phyloP scores from a whole-genome alignment of 164 flowering plant species.

The Protea cynaroides region DNA sequence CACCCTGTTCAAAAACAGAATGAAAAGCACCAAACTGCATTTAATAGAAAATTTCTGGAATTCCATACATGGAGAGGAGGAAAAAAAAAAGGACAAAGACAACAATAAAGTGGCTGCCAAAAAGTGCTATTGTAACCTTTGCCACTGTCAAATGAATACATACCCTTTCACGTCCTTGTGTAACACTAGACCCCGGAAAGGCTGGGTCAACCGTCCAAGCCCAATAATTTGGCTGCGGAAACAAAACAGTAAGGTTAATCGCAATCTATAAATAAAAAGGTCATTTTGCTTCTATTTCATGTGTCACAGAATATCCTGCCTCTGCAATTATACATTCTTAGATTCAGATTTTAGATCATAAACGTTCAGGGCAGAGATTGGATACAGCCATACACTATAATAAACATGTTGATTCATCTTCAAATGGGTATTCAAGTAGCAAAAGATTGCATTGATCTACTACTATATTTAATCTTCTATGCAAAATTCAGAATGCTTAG shows the following conservation, averaged over 20 bases:
- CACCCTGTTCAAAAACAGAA: slow-evolving; percentile 33
- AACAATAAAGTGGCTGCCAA: background rate
- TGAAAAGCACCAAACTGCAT: background rate
- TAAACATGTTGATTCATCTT: too few relatives aligned
- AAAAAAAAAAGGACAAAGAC: too few relatives aligned
- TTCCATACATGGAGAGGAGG: too few relatives aligned
- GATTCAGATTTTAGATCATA: too few relatives aligned
- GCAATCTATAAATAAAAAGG: background rate
- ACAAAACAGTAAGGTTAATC: background rate
- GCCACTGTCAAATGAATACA: slow-evolving; percentile 8
- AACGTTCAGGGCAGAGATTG: background rate
- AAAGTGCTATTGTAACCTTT: background rate
- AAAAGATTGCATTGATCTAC: background rate
- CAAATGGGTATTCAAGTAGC: too few relatives aligned
- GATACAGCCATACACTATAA: background rate
- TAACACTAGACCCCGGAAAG: slow-evolving; percentile 22
- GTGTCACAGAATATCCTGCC: too few relatives aligned
- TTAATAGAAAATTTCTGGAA: background rate
- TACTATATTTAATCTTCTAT: background rate
- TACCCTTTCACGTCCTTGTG: slow-evolving; percentile 52
- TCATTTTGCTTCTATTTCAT: too few relatives aligned
- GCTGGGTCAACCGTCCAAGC: slow-evolving; percentile 65
- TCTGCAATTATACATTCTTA: too few relatives aligned
- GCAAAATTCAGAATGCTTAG: background rate
- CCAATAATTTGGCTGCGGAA: slow-evolving; percentile 61